Base-by-base conservation (phyloP, 2,329 filamentous ascomycete species). In the Blastomyces gilchristii region DNA sequence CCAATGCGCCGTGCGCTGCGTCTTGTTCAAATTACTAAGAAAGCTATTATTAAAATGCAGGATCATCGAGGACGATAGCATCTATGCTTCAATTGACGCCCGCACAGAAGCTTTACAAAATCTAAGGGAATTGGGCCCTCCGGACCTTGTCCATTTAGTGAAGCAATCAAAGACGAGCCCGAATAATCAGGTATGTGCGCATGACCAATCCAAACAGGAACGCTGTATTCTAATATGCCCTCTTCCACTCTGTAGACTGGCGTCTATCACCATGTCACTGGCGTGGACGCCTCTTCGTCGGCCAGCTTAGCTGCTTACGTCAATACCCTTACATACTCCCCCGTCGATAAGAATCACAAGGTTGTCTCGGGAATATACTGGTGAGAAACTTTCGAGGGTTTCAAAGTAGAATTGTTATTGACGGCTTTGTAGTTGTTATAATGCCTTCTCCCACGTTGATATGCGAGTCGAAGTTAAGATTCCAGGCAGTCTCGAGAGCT, bases 381-480 rank as follows among this genome's bases (percentile, higher is more conserved):
- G 90, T 94, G 81, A 68, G 82, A 53, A 37, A 14, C 47, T 47
- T 52, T 47, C n/a, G 28, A 22, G 22, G 34, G 22, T 34, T n/a
- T 25, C 9, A 39, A 11, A 49, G 14, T 12, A 45, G 11, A 49
- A 12, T 39, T 53, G 18, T 34, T 63, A 56, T 63, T 67, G 60
- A 69, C 61, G 65, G 41, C 34, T 59, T 25, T 59, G 43, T 71
- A 85, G 82, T 78, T 99, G 94, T 78, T 99, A 99, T 83, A 99
- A 99, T 90, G 94, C 94, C 68, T 97, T 99, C 76, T 97, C 94
- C 5, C 86, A 95, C 67, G 83, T 97, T 61, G 94, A 99, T 73
- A 99, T 99, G 94, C 91, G 94, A 65, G 93, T 99, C 14, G 92
- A 97, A 73, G 93, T 99, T 64, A 93, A 92, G 67, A 97, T 99